phyloP scores from a whole-genome alignment of 768 basidiomycete species.

The Exidia glandulosa region DNA sequence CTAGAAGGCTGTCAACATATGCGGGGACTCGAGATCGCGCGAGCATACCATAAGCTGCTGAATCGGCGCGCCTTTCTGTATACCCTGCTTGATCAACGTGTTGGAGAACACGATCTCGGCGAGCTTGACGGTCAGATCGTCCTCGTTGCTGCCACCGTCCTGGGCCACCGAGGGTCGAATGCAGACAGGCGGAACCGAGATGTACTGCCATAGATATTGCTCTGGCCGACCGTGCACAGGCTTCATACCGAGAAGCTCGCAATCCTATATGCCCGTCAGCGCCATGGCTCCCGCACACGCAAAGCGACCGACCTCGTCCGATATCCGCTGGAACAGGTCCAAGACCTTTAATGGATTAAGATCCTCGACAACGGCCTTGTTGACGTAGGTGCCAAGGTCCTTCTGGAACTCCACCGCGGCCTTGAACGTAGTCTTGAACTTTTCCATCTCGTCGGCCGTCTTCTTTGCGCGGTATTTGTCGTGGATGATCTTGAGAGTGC shows the following conservation, averaged over 20 bases:
- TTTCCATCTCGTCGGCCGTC: conserved; percentile 77
- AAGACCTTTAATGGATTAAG: conserved; percentile 89
- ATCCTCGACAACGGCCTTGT: conserved; percentile 85
- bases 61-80: conserved; percentile 79
- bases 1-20: conserved; percentile 26
- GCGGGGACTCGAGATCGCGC: background rate
- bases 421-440: conserved; percentile 72
- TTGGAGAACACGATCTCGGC: conserved; percentile 95
- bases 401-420: conserved; percentile 78
- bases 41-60: conserved; percentile 71
- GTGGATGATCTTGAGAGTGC: conserved; percentile 91
- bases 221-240: conserved; percentile 88
- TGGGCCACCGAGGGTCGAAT: conserved; percentile 96
- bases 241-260: conserved; percentile 84
- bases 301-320: conserved; percentile 57
- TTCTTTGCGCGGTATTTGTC: conserved; percentile 96
- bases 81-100: conserved; percentile 80
- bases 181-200: conserved; percentile 95
- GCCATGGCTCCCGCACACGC: background rate
- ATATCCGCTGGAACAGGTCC: conserved; percentile 84
- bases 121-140: conserved; percentile 94
- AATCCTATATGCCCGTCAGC: conserved; percentile 47
- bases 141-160: conserved; percentile 96
- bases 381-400: conserved; percentile 73
- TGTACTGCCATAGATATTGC: conserved; percentile 97